Evolutionary conservation across 805 yeast species (phyloP), one percentile per base, ranked within the genome.

Genomic region (Metschnikowia santaceciliae): DNA sequence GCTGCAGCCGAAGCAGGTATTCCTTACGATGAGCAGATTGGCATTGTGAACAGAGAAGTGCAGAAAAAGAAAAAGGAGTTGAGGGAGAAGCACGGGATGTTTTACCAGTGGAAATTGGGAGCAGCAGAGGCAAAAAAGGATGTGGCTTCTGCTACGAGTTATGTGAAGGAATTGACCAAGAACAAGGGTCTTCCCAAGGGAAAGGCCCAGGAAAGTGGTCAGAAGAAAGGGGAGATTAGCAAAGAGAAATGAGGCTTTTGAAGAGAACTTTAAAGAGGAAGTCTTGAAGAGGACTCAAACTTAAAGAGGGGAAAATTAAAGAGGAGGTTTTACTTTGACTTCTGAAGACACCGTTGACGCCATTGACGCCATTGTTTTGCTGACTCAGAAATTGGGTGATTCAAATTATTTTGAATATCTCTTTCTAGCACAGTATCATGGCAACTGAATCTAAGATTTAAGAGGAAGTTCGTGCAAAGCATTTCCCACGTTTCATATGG

Each of bases 1-100:
- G 85, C 83, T 15, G 84, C 80, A 52, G 91, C 94, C 3, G 92
- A 88, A 64, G 80, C 78, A 45, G 90, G 88, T 10, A 67, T 83
- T 51, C 78, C 82, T 14, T 76, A 83, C 62, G 85, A 84, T 62
- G 84, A 78, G 59, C 77, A 80, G 65, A 65, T 79, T 59, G 79
- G 80, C 46, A 69, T 79, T 34, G 69, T 77, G 56, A 66, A 72
- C 65, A 66, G 75, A 36, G 74, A 77, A 56, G 75, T 76, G 42
- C 74, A 76, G 58, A 72, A 74, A 64, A 75, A 77, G 63, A 77
- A 78, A 63, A 66, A 74, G 50, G 72, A 79, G 61, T 69, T 83
- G 60, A 69, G 80, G 43, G 70, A 75, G 30, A 77, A 82, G 59
- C 74, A 79, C 48, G 89, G 90, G 0, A 66, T 78, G 17, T 85